These are phyloP conservation scores for Fusarium coffeatum DNA, from an alignment of 2,329 filamentous ascomycete genomes.

Conservation along the genomic window DNA sequence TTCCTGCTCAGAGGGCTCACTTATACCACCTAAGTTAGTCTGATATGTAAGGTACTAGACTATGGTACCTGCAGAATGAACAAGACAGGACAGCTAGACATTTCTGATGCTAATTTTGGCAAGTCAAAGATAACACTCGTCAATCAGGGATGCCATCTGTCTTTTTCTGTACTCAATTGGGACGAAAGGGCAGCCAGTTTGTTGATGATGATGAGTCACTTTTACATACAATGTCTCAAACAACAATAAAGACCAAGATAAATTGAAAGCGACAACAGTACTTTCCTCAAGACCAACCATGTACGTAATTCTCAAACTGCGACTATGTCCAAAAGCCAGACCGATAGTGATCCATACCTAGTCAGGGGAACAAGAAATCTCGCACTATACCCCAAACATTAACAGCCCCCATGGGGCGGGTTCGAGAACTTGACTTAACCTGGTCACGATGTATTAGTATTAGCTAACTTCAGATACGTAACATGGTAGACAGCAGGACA, in stretches of 20 bases:
- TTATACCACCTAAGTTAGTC: constrained; percentile 5
- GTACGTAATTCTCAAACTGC: background rate
- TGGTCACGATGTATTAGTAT: background rate
- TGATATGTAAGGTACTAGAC: background rate
- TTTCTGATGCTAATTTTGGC: constrained; percentile 20
- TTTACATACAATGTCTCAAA: constrained; percentile 18
- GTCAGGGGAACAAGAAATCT: constrained; percentile 20
- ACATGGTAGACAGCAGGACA: background rate
- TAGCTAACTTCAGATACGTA: background rate
- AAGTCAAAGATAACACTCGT: too few species aligned
- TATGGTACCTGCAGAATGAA: background rate
- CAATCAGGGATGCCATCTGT: too few species aligned
- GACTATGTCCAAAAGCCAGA: constrained; percentile 2
- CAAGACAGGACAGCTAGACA: background rate
- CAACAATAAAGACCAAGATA: too few species aligned
- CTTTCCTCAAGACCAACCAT: too few species aligned
- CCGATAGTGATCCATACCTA: constrained; percentile 1
- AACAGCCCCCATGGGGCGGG: constrained; percentile 20
- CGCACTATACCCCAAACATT: constrained; percentile 26
- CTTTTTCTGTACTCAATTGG: background rate
- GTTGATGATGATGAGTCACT: constrained; percentile 3
- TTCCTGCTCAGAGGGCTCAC: constrained; percentile 12
- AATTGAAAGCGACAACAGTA: too few species aligned
- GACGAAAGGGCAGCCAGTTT: too few species aligned
- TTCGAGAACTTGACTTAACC: constrained; percentile 12